Percentiles rank a stretch among this genome's conserved stretches.
Evolutionary conservation across 2,329 filamentous ascomycete species (phyloP).

Genomic region (Colletotrichum tropicale): DNA sequence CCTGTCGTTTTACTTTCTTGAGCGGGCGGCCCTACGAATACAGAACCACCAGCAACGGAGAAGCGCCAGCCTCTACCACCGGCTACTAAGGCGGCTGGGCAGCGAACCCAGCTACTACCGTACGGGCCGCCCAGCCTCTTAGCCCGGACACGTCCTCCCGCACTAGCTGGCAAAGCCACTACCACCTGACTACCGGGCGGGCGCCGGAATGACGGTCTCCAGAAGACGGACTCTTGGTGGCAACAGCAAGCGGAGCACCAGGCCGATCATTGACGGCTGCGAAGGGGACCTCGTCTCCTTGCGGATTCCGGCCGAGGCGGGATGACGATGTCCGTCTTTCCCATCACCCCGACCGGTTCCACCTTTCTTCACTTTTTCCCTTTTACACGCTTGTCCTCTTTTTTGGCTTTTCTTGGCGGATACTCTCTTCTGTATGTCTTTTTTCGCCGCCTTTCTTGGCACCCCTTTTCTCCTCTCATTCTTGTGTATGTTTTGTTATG

Average conservation of each 20-base stretch:
- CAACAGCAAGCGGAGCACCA: neutral
- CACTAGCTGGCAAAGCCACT: constrained; percentile 8
- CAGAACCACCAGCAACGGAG: neutral
- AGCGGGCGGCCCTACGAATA: neutral
- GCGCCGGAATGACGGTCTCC: constrained; percentile 1
- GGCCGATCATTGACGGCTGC: neutral
- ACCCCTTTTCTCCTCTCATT: neutral
- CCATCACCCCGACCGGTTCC: neutral
- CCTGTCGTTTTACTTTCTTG: neutral
- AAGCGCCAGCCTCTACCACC: neutral
- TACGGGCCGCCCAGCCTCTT: neutral
- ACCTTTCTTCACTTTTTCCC: neutral
- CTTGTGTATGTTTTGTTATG: neutral
- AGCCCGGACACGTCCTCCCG: neutral
- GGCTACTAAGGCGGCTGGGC: neutral
- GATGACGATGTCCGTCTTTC: neutral
- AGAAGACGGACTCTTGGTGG: neutral
- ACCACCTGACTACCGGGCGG: constrained; percentile 4
- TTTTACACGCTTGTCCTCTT: neutral
- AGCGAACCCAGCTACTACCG: neutral
- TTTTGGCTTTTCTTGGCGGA: neutral
- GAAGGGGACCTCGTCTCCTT: neutral
- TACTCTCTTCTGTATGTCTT: neutral
- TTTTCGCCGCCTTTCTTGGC: neutral
- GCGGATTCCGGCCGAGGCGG: neutral